Evolutionary conservation across 1,284 basidiomycete species (phyloP), one percentile per base, ranked within the genome.

Genomic region (Paramarasmius palmivorus): DNA sequence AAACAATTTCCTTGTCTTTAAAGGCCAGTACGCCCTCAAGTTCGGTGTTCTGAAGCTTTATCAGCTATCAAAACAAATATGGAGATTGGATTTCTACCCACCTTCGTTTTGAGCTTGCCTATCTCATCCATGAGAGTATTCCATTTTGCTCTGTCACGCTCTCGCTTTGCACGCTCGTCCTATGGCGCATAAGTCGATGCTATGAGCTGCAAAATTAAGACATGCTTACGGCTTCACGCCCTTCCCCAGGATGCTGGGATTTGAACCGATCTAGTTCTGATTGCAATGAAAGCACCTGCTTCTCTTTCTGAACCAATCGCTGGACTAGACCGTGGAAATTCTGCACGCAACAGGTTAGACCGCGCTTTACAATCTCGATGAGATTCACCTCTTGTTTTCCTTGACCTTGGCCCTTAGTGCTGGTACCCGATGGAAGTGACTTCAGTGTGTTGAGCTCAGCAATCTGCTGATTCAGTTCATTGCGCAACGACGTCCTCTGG

Each of bases 231-330:
- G 75, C 73, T 58, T 88, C 84, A 32, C 78, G 72, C 4, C 68
- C 66, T 50, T 89, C 86, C 7, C 61, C 65, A 2, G 81, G 81
- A 65, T 81, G 82, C 62, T 82, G 78, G 2, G 74, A 70, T 56
- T 80, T 82, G 54, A 83, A 69, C 26, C 79, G 77, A 57, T 90
- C 90, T 7, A 94, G 68, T 61, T 93, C 90, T 2, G 79, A 76
- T 65, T 88, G 86, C 4, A 95, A 75, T 54, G 87, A 83, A 6
- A 84, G 67, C 1, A 92, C 90, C 66, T 93, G 84, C 65, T 90
- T 93, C 71, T 95, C 93, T 67, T 93, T 94, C 63, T 86, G 81
- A 3, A 90, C 81, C 6, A 95, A 73, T 7, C 90, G 83, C 63
- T 93, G 90, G 10, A 94, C 84, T n/a, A 95, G 67, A 1, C 89